These are phyloP conservation scores for Solanum lignicaule DNA, from an alignment of 257 asterid species.

Conservation along the genomic window DNA sequence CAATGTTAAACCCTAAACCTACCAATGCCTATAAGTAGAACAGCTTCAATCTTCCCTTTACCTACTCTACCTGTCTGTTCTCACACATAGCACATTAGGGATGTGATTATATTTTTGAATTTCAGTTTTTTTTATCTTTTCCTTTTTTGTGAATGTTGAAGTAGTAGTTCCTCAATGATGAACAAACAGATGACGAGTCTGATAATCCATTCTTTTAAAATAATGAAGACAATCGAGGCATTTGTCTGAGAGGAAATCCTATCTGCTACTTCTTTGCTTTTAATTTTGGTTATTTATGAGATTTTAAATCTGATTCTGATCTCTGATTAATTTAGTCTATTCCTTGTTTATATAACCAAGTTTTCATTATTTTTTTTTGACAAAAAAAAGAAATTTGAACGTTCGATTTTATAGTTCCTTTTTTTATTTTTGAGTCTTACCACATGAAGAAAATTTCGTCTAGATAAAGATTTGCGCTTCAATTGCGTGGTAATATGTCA, in stretches of 20 bases:
- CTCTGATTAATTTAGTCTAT: background rate
- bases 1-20: background rate
- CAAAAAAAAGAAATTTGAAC: background rate
- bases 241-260: constrained; percentile 69
- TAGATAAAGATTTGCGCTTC: background rate
- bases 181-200: constrained; percentile 80
- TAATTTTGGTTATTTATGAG: background rate
- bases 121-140: background rate
- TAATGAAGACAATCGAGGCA: constrained; percentile 81
- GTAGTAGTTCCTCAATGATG: constrained; percentile 51
- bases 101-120: background rate
- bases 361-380: background rate
- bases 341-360: background rate
- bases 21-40: background rate
- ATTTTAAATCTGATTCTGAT: background rate
- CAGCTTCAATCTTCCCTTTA: background rate
- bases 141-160: background rate
- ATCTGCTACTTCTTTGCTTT: background rate
- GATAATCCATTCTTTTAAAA: constrained; percentile 63
- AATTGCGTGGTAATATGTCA: background rate
- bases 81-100: background rate
- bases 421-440: background rate
- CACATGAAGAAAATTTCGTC: background rate
- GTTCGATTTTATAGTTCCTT: background rate
- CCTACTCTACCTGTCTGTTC: background rate